phyloP scores from a whole-genome alignment of 2,329 filamentous ascomycete species.

The Peltaster fructicola region DNA sequence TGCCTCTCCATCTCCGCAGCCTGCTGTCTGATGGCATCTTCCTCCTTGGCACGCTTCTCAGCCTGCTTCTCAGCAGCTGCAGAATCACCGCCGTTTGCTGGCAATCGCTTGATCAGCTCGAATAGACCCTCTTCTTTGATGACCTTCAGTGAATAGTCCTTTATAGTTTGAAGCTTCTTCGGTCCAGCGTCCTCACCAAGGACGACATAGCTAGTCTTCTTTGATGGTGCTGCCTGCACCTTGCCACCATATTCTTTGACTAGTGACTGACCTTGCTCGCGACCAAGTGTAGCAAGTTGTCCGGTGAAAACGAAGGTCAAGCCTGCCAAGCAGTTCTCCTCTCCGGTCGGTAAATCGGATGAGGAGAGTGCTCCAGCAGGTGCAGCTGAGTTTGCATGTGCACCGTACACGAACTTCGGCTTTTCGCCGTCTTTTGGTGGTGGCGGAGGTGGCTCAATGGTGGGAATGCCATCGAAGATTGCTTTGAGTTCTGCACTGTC shows the following conservation, averaged over 20 bases:
- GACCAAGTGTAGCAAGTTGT: slow-evolving; percentile 58
- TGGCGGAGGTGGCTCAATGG: slow-evolving; percentile 65
- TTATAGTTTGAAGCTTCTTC: slow-evolving; percentile 78
- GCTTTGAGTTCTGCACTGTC: slow-evolving; percentile 60
- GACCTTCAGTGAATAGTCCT: slow-evolving; percentile 62
- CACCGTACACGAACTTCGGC: slow-evolving; percentile 62
- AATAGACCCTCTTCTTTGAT: slow-evolving; percentile 91
- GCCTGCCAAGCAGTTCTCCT: slow-evolving; percentile 77
- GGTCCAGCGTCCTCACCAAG: slow-evolving; percentile 82
- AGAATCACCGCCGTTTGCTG: slow-evolving; percentile 71
- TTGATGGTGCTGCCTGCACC: slow-evolving; percentile 67
- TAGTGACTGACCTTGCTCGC: slow-evolving; percentile 68
- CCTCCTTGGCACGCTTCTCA: slow-evolving; percentile 70
- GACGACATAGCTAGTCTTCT: slow-evolving; percentile 87
- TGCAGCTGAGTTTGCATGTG: slow-evolving; percentile 28
- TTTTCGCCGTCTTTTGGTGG: slow-evolving; percentile 41
- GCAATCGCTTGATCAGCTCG: slow-evolving; percentile 61
- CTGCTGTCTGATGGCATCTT: slow-evolving; percentile 62
- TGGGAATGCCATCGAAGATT: slow-evolving; percentile 77
- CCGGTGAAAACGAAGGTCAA: slow-evolving; percentile 93
- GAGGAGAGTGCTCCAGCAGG: slow-evolving; percentile 45
- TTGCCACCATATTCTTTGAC: slow-evolving; percentile 93
- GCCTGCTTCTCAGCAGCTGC: slow-evolving; percentile 74
- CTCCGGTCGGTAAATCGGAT: slow-evolving; percentile 61
- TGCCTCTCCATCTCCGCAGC: slow-evolving; percentile 74